phyloP scores from a whole-genome alignment of 1,284 basidiomycete genomes.

The Cystobasidium slooffiae region DNA sequence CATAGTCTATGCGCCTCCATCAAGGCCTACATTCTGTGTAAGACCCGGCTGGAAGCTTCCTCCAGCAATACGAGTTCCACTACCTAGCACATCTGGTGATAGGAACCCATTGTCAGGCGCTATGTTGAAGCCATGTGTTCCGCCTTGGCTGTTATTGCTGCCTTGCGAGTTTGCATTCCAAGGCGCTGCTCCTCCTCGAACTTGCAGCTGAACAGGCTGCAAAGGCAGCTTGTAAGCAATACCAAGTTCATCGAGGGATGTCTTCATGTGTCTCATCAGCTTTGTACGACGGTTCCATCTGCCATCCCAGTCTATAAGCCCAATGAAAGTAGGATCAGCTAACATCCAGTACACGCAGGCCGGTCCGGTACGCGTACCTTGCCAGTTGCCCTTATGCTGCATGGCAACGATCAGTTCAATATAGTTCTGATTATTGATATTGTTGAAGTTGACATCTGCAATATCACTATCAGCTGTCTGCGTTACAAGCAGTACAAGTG shows the following conservation, averaged over 20 bases:
- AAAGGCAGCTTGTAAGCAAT: conserved; percentile 70
- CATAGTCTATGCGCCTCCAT: neutral
- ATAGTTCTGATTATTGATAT: conserved; percentile 54
- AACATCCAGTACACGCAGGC: too few relatives aligned
- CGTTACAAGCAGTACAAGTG: neutral
- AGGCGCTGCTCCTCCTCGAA: conserved; percentile 21
- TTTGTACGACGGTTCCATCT: conserved; percentile 65
- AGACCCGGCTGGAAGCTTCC: conserved; percentile 21
- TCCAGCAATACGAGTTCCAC: conserved; percentile 25
- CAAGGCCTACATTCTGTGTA: neutral
- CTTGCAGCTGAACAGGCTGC: conserved; percentile 68
- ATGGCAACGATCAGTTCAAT: conserved; percentile 64
- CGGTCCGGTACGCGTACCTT: conserved; percentile 18
- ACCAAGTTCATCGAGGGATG: conserved; percentile 71
- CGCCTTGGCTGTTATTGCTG: neutral
- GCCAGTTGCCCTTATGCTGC: conserved; percentile 66
- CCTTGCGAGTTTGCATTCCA: conserved; percentile 21
- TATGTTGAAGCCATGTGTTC: neutral
- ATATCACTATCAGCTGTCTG: neutral
- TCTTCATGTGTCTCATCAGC: conserved; percentile 74
- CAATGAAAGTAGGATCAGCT: neutral
- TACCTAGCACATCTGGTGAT: conserved; percentile 37
- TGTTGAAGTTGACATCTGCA: conserved; percentile 55
- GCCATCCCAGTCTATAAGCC: conserved; percentile 34
- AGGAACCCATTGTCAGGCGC: conserved; percentile 18